These are phyloP conservation scores for Aspergillus phoenicis DNA, from an alignment of 2,329 filamentous ascomycete species.

Conservation along the genomic window DNA sequence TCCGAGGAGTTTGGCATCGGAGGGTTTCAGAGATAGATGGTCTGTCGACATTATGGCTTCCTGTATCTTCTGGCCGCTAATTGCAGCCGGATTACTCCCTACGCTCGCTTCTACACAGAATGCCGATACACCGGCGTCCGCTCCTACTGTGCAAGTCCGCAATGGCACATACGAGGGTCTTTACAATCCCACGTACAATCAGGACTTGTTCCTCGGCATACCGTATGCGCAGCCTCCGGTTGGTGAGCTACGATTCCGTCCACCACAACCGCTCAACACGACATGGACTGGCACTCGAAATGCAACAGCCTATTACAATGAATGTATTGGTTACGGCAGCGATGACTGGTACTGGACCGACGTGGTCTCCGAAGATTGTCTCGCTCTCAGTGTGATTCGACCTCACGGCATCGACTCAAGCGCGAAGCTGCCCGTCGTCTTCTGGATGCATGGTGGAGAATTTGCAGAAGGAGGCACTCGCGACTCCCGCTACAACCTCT, in stretches of 20 bases:
- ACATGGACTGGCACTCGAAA: conserved; percentile 7
- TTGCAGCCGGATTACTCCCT: neutral
- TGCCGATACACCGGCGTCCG: neutral
- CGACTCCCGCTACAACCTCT: conserved; percentile 56
- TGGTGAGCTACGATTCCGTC: conserved; percentile 10
- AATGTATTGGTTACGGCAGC: conserved; percentile 7
- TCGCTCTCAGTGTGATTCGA: conserved; percentile 27
- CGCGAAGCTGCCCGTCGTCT: conserved; percentile 20
- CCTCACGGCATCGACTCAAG: conserved; percentile 9
- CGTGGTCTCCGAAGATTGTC: conserved; percentile 22
- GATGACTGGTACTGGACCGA: neutral
- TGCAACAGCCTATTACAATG: conserved; percentile 12
- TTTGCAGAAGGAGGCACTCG: conserved; percentile 44
- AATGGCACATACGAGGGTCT: conserved; percentile 21
- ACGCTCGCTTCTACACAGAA: neutral
- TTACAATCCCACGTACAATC: conserved; percentile 13
- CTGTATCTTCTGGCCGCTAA: neutral
- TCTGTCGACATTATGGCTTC: neutral
- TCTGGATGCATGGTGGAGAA: conserved; percentile 42
- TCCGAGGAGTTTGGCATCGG: too few relatives aligned
- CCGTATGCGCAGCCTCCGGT: conserved; percentile 22
- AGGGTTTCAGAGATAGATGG: neutral
- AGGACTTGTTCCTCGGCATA: conserved; percentile 26
- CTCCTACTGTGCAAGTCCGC: neutral
- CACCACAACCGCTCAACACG: conserved; percentile 14